These are phyloP conservation scores for Cutaneotrichosporon sp. DNA, from an alignment of 1,284 basidiomycete genomes.

Conservation along the genomic window DNA sequence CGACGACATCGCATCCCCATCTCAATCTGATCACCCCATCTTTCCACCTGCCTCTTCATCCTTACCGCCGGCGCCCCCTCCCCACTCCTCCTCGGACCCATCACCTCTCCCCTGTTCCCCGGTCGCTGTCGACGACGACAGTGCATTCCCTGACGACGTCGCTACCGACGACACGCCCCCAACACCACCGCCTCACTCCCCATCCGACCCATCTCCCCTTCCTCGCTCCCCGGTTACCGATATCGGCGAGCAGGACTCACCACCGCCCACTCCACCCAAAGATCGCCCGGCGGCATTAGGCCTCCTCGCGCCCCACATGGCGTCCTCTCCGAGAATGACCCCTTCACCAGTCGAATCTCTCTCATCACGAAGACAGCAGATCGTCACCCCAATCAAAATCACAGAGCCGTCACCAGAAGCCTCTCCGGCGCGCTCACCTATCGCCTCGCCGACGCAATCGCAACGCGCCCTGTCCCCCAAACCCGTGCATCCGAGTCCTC, in stretches of 20 bases:
- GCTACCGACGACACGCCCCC: neutral
- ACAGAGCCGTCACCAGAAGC: neutral
- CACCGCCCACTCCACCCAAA: neutral
- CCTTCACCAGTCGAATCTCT: neutral
- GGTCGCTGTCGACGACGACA: neutral
- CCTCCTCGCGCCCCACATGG: neutral
- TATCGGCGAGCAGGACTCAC: neutral
- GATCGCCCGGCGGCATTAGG: neutral
- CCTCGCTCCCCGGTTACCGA: neutral
- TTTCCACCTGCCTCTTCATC: neutral
- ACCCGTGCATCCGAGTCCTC: neutral
- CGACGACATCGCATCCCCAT: neutral
- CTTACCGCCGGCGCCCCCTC: neutral
- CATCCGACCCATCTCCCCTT: neutral
- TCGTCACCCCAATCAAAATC: neutral
- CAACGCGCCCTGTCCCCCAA: neutral
- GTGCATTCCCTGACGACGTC: no score
- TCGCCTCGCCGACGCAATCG: neutral
- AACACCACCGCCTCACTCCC: neutral
- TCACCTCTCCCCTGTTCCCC: neutral
- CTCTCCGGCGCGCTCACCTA: neutral
- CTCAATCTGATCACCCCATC: neutral
- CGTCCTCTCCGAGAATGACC: neutral
- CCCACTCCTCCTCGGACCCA: neutral
- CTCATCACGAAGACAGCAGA: constrained; percentile 8